These are phyloP conservation scores for Amylocarpus encephaloides DNA, from an alignment of 2,329 filamentous ascomycete genomes.

Conservation along the genomic window DNA sequence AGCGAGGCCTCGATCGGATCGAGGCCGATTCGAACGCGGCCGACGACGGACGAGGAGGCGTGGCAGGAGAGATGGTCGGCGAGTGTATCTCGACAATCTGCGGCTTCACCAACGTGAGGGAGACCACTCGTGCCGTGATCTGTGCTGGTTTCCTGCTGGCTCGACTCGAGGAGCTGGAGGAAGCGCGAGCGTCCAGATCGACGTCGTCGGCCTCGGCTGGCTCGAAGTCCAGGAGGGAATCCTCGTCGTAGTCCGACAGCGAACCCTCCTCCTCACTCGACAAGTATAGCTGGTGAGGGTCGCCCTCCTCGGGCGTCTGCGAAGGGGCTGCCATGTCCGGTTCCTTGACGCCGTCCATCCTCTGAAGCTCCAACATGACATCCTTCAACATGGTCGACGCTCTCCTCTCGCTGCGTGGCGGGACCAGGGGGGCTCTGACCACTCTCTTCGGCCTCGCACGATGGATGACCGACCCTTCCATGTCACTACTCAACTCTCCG, in stretches of 20 bases:
- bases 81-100: slow-evolving; percentile 35
- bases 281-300: slow-evolving; percentile 55
- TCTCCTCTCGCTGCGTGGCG: slow-evolving; percentile 23
- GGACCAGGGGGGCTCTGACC: slow-evolving; percentile 19
- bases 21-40: slow-evolving; percentile 4
- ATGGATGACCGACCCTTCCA: slow-evolving; percentile 26
- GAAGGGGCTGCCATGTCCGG: slow-evolving; percentile 15
- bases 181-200: slow-evolving; percentile 31
- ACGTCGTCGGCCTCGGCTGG: slow-evolving; percentile 18
- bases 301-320: slow-evolving; percentile 15
- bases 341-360: slow-evolving; percentile 16
- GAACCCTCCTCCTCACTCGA: slow-evolving; percentile 62
- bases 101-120: slow-evolving; percentile 54
- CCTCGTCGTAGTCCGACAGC: slow-evolving; percentile 52
- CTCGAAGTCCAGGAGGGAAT: slow-evolving; percentile 39
- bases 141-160: slow-evolving; percentile 36
- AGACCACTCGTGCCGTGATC: slow-evolving; percentile 52
- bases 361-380: slow-evolving; percentile 25
- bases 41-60: slow-evolving; percentile 1
- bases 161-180: slow-evolving; percentile 20
- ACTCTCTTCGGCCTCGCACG: slow-evolving; percentile 20
- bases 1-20: slow-evolving; percentile 7
- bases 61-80: slow-evolving; percentile 2
- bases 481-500: slow-evolving; percentile 25
- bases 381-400: slow-evolving; percentile 23